Conservation (phyloP, 805 yeast genomes). For the Saccharomycopsis microspora region DNA sequence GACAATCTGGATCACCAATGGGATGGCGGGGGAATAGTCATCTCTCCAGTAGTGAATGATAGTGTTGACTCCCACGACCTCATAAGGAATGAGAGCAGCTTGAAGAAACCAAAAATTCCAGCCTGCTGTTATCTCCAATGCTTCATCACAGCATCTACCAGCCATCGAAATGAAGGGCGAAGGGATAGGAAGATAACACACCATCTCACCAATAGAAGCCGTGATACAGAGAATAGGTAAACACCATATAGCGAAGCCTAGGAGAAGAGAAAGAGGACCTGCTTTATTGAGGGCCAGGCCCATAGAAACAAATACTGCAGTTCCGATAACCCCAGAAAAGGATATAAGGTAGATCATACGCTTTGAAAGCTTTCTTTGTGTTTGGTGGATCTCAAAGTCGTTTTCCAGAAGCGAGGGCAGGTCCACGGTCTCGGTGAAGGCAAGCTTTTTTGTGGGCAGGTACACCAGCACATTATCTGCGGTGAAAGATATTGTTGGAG, state of each 20-base stretch:
- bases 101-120: conserved; percentile 74
- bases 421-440: not conserved
- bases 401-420: not conserved
- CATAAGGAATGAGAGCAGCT: conserved; percentile 73
- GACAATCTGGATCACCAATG: conserved; percentile 53
- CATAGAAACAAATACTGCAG: conserved; percentile 66
- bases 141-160: conserved; percentile 65
- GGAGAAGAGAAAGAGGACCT: conserved; percentile 59
- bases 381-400: conserved; percentile 1
- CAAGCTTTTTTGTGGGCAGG: not conserved
- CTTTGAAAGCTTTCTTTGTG: conserved; percentile 12
- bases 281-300: conserved; percentile 53
- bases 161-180: conserved; percentile 72
- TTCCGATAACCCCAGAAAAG: conserved; percentile 76
- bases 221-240: conserved; percentile 58
- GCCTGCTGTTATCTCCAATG: conserved; percentile 64
- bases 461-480: too few relatives aligned
- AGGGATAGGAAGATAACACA: conserved; percentile 60
- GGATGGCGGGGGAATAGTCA: conserved; percentile 61
- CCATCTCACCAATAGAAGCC: conserved; percentile 67
- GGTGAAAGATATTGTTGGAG: too few relatives aligned
- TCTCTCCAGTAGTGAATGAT: conserved; percentile 75
- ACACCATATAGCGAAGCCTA: conserved; percentile 61
- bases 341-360: conserved; percentile 74
- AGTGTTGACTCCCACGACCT: conserved; percentile 69